A percentile compares a stretch with the other conserved stretches of the same genome.
Evolutionary conservation across 2,329 filamentous ascomycete genomes (phyloP).

Genomic region (Thermomyces lanuginosus): DNA sequence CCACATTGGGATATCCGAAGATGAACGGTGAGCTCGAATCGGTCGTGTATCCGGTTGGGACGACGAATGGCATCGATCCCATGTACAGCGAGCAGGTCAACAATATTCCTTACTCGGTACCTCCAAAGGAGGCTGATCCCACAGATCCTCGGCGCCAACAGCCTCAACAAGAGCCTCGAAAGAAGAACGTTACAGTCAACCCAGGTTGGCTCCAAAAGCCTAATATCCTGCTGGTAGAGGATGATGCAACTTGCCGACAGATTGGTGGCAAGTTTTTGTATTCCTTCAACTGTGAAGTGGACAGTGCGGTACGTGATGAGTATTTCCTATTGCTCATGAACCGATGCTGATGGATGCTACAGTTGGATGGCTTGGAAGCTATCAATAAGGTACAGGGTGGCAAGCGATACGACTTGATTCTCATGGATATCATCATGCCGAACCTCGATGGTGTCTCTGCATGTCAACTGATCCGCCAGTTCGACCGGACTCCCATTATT

Average conservation of each 20-base stretch:
- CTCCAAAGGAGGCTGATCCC: conserved; percentile 43
- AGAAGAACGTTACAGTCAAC: conserved; percentile 45
- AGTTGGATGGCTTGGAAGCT: conserved; percentile 79
- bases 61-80: conserved; percentile 82
- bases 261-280: conserved; percentile 52
- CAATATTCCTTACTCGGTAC: conserved; percentile 77
- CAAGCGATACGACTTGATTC: conserved; percentile 51
- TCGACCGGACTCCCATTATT: conserved; percentile 71
- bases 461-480: conserved; percentile 80
- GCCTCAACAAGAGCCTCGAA: conserved; percentile 38
- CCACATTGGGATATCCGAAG: conserved; percentile 34
- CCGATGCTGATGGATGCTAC: conserved; percentile 6
- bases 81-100: conserved; percentile 89
- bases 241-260: conserved; percentile 49
- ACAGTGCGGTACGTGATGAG: conserved; percentile 46
- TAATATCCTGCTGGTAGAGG: conserved; percentile 79
- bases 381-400: conserved; percentile 65
- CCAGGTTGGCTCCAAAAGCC: conserved; percentile 53
- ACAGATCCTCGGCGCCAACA: conserved; percentile 31
- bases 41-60: conserved; percentile 79
- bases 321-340: not conserved
- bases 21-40: conserved; percentile 44
- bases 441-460: conserved; percentile 88
- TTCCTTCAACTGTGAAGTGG: conserved; percentile 47
- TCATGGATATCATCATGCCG: conserved; percentile 97